phyloP scores from a whole-genome alignment of 495 filamentous ascomycete genomes.

The Rhizodiscina lignyota region DNA sequence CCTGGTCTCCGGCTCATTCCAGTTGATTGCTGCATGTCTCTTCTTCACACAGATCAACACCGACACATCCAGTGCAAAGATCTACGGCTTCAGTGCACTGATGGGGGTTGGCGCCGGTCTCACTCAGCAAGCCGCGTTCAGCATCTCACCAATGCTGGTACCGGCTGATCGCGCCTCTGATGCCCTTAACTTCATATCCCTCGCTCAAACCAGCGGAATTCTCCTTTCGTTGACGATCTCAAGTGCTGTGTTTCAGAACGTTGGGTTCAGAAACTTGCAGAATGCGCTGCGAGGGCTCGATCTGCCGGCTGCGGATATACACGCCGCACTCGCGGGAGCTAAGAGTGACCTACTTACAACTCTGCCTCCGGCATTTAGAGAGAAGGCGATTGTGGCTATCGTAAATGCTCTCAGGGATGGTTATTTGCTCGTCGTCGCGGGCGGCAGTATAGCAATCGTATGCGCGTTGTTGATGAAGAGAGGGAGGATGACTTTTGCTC shows the following conservation, averaged over 20 bases:
- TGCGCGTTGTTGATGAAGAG: background rate
- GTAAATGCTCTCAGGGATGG: background rate
- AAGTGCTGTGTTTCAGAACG: background rate
- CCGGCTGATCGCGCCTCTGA: slow-evolving; percentile 1
- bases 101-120: slow-evolving; percentile 3
- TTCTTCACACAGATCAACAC: slow-evolving; percentile 3
- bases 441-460: background rate
- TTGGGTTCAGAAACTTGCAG: background rate
- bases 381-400: background rate
- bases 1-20: slow-evolving; percentile 6
- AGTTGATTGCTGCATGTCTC: slow-evolving; percentile 8
- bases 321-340: background rate
- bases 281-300: background rate
- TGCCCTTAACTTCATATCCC: slow-evolving; percentile 11
- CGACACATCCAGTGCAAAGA: background rate
- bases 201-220: slow-evolving; percentile 7
- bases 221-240: slow-evolving; percentile 6
- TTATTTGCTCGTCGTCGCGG: background rate
- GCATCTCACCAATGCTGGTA: slow-evolving; percentile 1
- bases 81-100: slow-evolving; percentile 4
- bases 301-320: background rate
- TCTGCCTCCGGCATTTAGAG: background rate
- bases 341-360: background rate
- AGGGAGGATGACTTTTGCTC: background rate
- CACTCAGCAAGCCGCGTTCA: slow-evolving; percentile 5